These are phyloP conservation scores for Euphorbia celastroides DNA, from an alignment of 441 rosid genomes.

Conservation along the genomic window DNA sequence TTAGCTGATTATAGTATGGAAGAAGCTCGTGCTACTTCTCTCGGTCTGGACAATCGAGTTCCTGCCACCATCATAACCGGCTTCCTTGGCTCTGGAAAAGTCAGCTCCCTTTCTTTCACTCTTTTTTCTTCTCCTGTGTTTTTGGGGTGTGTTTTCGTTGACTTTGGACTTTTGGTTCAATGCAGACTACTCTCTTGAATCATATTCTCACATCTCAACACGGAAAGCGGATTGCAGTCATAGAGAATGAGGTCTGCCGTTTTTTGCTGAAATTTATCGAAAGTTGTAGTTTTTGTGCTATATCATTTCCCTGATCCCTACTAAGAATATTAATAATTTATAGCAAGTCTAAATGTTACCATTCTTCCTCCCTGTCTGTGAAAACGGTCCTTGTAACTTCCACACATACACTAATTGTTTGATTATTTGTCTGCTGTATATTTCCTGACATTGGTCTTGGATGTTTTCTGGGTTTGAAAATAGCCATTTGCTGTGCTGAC, in stretches of 20 bases:
- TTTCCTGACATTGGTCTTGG: background rate
- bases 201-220: conserved; percentile 89
- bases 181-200: conserved; percentile 84
- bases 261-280: background rate
- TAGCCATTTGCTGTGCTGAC: background rate
- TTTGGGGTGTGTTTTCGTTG: conserved; percentile 2
- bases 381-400: no score
- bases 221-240: conserved; percentile 93
- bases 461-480: background rate
- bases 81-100: conserved; percentile 93
- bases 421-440: background rate
- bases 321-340: background rate
- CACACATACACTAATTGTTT: background rate
- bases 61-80: conserved; percentile 98
- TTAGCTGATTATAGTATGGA: conserved; percentile 9
- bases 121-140: background rate
- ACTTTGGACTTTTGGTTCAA: background rate
- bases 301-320: background rate
- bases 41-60: conserved; percentile 54
- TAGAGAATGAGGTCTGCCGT: conserved; percentile 78
- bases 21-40: conserved; percentile 14
- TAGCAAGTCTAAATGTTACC: background rate
- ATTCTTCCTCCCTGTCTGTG: background rate
- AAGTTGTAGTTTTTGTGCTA: background rate
- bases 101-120: conserved; percentile 7